Evolutionary conservation across 2,329 filamentous ascomycete species (phyloP), one percentile per base, ranked within the genome.

Genomic region (Colletotrichum sojae): DNA sequence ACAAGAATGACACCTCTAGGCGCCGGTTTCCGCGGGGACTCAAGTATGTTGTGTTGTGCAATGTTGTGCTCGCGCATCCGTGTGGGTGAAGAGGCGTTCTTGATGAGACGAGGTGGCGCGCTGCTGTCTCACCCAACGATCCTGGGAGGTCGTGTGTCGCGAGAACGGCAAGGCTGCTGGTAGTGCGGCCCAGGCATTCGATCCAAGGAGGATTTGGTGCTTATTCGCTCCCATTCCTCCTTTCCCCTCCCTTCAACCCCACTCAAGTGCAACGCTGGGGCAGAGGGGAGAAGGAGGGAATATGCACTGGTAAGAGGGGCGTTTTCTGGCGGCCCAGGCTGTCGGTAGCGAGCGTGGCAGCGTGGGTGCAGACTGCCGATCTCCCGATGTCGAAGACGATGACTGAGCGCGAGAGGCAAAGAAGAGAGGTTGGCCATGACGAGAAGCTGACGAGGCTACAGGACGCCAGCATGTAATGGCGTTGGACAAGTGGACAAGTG

Each of bases 71-170:
- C 49, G 46, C 46, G 62, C 31, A 48, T 52, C 36, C 6, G 53
- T 60, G 49, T 65, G 43, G 46, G 15, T 49, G 10, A n/a, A 52
- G 66, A 60, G 62, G 66, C 62, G 43, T 69, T 40, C 27, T 52
- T 69, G 66, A 69, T 69, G 66, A 69, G 66, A 69, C 62, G 55
- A 15, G 20, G 66, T 40, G 62, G 62, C 66, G 66, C 62, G 62
- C 55, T 69, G 62, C 62, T 49, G 66, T 66, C 62, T 60, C 62
- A 56, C 55, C 48, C 54, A 63, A 36, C 52, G 60, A 53, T 54
- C 59, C 59, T 49, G 39, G 45, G 3, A 31, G 48, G 40, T 55
- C 22, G 22, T 49, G 52, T 20, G 45, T 46, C 20, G 49, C 18
- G 51, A 46, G 39, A 49, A 36, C 31, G 59, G 22, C 40, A 46